A percentile compares a stretch with the other conserved stretches of the same genome.
Evolutionary conservation across 495 filamentous ascomycete genomes (phyloP).

Genomic region (Xylaria telfairii): DNA sequence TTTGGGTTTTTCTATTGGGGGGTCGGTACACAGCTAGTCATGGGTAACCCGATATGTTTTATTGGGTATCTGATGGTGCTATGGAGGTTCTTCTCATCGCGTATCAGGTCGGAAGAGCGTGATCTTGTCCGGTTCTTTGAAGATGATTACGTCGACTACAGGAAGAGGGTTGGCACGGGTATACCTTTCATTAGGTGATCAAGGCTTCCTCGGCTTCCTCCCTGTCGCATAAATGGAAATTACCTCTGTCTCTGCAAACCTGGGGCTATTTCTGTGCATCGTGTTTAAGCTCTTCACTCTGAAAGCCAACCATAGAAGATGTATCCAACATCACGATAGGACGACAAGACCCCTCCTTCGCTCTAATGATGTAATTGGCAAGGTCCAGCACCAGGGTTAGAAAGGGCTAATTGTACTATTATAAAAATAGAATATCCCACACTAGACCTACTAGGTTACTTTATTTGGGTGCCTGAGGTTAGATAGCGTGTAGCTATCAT

Average conservation of each 20-base stretch:
- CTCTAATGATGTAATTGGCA: background rate
- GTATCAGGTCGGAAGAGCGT: constrained; percentile 82
- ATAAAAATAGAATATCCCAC: background rate
- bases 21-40: constrained; percentile 86
- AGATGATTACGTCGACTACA: constrained; percentile 78
- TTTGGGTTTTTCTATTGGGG: constrained; percentile 99
- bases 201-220: too few species aligned
- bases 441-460: background rate
- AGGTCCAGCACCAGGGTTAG: background rate
- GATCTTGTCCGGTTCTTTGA: constrained; percentile 83
- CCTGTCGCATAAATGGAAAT: background rate
- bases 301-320: background rate
- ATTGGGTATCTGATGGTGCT: constrained; percentile 74
- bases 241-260: background rate
- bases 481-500: background rate
- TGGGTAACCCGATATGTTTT: constrained; percentile 84
- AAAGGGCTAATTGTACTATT: background rate
- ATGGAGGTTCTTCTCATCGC: constrained; percentile 79
- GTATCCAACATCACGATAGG: background rate
- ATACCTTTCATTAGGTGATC: constrained; percentile 72
- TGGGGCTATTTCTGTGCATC: background rate
- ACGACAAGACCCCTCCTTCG: background rate
- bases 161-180: constrained; percentile 63
- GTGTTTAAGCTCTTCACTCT: background rate
- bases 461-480: background rate